Evolutionary conservation across 768 basidiomycete genomes (phyloP).

Genomic region (Lactarius psammicola): DNA sequence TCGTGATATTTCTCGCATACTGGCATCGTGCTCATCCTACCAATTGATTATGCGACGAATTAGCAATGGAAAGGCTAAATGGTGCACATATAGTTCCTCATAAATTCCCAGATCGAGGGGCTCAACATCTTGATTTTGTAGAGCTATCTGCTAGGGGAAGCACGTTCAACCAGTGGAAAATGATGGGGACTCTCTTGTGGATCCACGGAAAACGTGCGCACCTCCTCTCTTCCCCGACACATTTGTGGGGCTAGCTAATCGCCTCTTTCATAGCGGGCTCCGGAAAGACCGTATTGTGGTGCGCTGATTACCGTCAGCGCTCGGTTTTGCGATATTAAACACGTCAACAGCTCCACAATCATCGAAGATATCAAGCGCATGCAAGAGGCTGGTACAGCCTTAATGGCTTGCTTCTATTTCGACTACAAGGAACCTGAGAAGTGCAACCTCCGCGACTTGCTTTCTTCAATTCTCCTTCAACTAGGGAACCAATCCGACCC

Average conservation of each 20-base stretch:
- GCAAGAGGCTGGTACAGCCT: background rate
- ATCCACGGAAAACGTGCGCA: conserved; percentile 4
- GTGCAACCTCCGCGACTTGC: conserved; percentile 4
- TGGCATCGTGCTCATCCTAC: background rate
- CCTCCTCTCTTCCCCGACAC: no score
- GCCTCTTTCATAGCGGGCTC: conserved; percentile 7
- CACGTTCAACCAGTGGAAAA: conserved; percentile 5
- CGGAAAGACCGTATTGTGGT: conserved; percentile 15
- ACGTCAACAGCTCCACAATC: background rate
- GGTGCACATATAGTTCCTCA: background rate
- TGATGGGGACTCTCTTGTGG: conserved; percentile 5
- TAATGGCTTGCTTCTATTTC: conserved; percentile 11
- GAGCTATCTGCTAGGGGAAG: background rate
- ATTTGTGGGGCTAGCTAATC: background rate
- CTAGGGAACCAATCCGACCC: conserved; percentile 2
- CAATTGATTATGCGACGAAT: background rate
- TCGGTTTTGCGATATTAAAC: no score
- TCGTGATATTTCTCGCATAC: background rate
- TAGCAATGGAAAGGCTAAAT: background rate
- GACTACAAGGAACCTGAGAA: conserved; percentile 11
- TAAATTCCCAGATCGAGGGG: background rate
- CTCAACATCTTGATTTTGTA: background rate
- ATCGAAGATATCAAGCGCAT: conserved; percentile 3
- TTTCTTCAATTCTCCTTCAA: conserved; percentile 14
- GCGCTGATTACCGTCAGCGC: background rate